These are phyloP conservation scores for Filobasidium uniguttulatum DNA, from an alignment of 1,284 basidiomycete species.

Conservation along the genomic window DNA sequence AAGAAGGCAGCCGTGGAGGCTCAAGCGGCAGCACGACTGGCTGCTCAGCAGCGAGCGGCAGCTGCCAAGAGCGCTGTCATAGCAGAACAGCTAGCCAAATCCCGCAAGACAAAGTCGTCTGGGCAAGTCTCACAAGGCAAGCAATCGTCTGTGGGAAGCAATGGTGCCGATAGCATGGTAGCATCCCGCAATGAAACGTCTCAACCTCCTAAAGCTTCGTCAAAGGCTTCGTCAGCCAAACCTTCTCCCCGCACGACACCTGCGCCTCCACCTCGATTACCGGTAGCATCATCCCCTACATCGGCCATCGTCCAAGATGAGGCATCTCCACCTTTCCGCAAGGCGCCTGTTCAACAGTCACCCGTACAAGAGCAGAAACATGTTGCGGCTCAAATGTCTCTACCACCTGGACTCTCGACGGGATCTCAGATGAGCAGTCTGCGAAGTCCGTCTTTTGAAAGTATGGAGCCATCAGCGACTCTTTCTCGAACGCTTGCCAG, in stretches of 20 bases:
- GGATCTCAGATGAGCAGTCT: no score
- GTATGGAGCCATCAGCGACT: no score
- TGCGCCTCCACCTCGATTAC: background rate
- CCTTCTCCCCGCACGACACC: background rate
- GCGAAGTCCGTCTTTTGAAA: no score
- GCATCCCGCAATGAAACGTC: slow-evolving; percentile 5
- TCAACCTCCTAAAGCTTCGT: background rate
- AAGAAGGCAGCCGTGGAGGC: slow-evolving; percentile 11
- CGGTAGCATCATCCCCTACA: no score
- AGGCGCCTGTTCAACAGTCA: no score
- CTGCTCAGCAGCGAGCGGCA: slow-evolving; percentile 8
- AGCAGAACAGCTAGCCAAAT: slow-evolving; percentile 5
- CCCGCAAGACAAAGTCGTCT: background rate
- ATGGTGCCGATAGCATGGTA: background rate
- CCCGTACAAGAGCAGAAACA: no score
- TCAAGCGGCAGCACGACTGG: slow-evolving; percentile 11
- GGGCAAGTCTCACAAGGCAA: background rate
- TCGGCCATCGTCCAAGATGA: no score
- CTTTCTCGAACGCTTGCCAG: no score
- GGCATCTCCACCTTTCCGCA: no score
- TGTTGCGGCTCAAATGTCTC: no score
- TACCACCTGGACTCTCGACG: no score
- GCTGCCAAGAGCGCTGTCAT: slow-evolving; percentile 13
- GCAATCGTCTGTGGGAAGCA: slow-evolving; percentile 1
- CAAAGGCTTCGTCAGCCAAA: background rate